Conservation (phyloP, 2,329 filamentous ascomycete species). For the Trichoderma sp. region DNA sequence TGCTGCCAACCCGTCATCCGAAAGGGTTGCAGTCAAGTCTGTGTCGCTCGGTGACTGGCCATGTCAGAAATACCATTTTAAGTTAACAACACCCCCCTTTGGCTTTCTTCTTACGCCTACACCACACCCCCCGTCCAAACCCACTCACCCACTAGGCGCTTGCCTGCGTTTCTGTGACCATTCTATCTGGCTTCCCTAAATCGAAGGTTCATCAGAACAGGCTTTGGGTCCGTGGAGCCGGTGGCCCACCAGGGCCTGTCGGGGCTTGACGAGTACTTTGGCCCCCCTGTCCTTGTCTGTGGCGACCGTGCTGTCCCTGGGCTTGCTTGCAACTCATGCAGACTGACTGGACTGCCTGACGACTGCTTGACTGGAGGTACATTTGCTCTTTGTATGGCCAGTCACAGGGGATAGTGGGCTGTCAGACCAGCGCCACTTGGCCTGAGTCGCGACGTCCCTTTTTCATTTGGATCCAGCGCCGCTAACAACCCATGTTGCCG, state of each 20-base stretch:
- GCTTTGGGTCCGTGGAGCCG: conserved; percentile 20
- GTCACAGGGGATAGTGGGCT: conserved; percentile 17
- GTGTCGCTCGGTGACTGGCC: conserved; percentile 14
- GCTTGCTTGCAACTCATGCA: conserved; percentile 19
- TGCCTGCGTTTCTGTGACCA: conserved; percentile 33
- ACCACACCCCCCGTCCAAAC: conserved; percentile 5
- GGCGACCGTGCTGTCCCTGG: conserved; percentile 20
- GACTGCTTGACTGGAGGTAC: conserved; percentile 1
- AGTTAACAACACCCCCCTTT: background rate
- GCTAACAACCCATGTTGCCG: conserved; percentile 20
- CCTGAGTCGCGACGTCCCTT: conserved; percentile 20
- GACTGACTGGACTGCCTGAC: background rate
- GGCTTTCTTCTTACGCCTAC: background rate
- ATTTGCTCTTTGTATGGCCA: background rate
- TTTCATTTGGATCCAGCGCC: conserved; percentile 18
- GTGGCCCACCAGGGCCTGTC: conserved; percentile 11
- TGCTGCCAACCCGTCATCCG: conserved; percentile 8
- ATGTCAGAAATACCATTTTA: conserved; percentile 3
- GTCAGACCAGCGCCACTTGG: conserved; percentile 25
- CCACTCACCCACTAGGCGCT: conserved; percentile 25
- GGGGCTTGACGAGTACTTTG: background rate
- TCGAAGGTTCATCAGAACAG: conserved; percentile 24
- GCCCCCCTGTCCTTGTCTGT: conserved; percentile 20
- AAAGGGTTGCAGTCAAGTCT: conserved; percentile 16
- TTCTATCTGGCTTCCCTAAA: conserved; percentile 34